A percentile compares a stretch with the other conserved stretches of the same genome.
phyloP scores from a whole-genome alignment of 805 yeast species.

The Kluyveromyces wickerhamii region DNA sequence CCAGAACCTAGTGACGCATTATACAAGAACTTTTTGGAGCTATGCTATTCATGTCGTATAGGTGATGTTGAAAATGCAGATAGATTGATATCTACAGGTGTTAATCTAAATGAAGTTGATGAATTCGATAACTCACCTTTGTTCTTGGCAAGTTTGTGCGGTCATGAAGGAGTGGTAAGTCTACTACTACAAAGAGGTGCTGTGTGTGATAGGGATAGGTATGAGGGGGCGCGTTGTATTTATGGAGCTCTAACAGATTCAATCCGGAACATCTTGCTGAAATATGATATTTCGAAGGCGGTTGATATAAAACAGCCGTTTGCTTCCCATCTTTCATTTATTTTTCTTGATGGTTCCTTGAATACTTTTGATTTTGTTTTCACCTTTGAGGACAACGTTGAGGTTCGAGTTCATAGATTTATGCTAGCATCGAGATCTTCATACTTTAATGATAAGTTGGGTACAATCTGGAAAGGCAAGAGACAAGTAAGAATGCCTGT shows the following conservation, averaged over 20 bases:
- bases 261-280: slow-evolving; percentile 49
- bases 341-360: slow-evolving; percentile 15
- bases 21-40: slow-evolving; percentile 34
- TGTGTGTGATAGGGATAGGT: slow-evolving; percentile 71
- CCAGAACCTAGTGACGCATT: too few relatives aligned
- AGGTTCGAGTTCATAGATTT: slow-evolving; percentile 34
- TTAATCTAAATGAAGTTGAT: slow-evolving; percentile 43
- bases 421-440: slow-evolving; percentile 34
- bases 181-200: slow-evolving; percentile 61
- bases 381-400: slow-evolving; percentile 9
- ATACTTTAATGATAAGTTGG: slow-evolving; percentile 23
- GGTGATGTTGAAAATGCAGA: slow-evolving; percentile 66
- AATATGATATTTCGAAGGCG: slow-evolving; percentile 59
- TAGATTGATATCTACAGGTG: slow-evolving; percentile 44
- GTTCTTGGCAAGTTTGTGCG: slow-evolving; percentile 66
- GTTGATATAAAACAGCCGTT: slow-evolving; percentile 65
- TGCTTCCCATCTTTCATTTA: slow-evolving; percentile 56
- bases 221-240: slow-evolving; percentile 69
- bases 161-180: slow-evolving; percentile 58
- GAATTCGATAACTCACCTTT: slow-evolving; percentile 72
- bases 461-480: slow-evolving; percentile 18
- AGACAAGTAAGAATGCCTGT: slow-evolving; percentile 14
- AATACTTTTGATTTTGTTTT: slow-evolving; percentile 24
- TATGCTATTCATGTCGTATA: slow-evolving; percentile 57
- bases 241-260: slow-evolving; percentile 70